These are phyloP conservation scores for Aspergillus affinis DNA, from an alignment of 495 filamentous ascomycete species.

Conservation along the genomic window DNA sequence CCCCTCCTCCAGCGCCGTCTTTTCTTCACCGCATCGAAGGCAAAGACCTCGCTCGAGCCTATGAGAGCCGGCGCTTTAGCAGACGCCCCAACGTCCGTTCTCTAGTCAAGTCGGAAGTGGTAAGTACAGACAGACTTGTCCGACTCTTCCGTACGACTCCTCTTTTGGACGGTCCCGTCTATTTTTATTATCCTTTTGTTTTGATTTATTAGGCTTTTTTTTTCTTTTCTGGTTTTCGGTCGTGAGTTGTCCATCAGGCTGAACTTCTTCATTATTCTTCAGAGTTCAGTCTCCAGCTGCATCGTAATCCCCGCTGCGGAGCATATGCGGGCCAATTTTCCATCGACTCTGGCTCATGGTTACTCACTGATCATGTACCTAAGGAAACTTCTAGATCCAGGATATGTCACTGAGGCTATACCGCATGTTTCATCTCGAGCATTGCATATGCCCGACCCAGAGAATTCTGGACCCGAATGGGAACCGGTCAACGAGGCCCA, in stretches of 20 bases:
- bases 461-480: too few relatives aligned
- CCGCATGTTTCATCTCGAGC: background rate
- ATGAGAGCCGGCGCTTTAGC: conserved; percentile 13
- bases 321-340: background rate
- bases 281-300: background rate
- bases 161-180: background rate
- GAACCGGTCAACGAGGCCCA: too few relatives aligned
- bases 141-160: background rate
- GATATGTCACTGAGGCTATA: background rate
- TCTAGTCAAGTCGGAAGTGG: background rate
- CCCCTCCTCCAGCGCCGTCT: conserved; percentile 4
- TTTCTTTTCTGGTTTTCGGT: background rate
- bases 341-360: background rate
- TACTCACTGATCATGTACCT: background rate
- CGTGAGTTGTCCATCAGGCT: conserved; percentile 1
- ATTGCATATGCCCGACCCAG: background rate
- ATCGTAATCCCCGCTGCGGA: conserved; percentile 1
- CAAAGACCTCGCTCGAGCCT: conserved; percentile 21
- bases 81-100: conserved; percentile 1
- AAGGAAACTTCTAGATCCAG: background rate
- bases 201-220: too few relatives aligned
- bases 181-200: too few relatives aligned
- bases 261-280: background rate
- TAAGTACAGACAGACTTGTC: background rate
- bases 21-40: conserved; percentile 36